phyloP scores from a whole-genome alignment of 495 filamentous ascomycete genomes.

The Parmelia sp. region DNA sequence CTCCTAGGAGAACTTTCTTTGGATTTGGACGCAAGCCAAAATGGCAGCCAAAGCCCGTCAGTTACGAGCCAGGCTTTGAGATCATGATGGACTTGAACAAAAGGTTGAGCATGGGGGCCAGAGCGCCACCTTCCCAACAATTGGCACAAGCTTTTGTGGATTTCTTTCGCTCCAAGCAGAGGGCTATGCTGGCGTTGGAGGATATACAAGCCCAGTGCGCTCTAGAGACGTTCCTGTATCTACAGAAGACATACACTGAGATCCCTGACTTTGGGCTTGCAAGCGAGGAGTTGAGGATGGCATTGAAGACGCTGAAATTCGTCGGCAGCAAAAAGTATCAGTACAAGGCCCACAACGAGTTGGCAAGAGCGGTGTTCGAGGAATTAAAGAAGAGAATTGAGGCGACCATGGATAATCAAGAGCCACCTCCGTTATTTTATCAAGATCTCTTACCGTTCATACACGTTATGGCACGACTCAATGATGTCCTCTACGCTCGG shows the following conservation, averaged over 20 bases:
- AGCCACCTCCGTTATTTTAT: constrained; percentile 26
- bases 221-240: constrained; percentile 51
- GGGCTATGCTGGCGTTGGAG: constrained; percentile 47
- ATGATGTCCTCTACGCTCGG: constrained; percentile 53
- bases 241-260: constrained; percentile 39
- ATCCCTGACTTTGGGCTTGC: constrained; percentile 40
- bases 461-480: constrained; percentile 51
- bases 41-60: constrained; percentile 45
- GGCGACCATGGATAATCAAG: constrained; percentile 31
- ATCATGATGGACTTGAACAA: constrained; percentile 46
- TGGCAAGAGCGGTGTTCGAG: constrained; percentile 52
- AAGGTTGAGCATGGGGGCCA: constrained; percentile 39
- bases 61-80: constrained; percentile 55
- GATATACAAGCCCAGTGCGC: constrained; percentile 53
- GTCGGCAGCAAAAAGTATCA: constrained; percentile 22
- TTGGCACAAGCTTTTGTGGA: constrained; percentile 55
- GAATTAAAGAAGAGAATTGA: constrained; percentile 40
- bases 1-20: constrained; percentile 48
- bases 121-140: constrained; percentile 54
- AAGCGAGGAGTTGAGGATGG: constrained; percentile 45
- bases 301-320: constrained; percentile 34
- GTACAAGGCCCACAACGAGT: constrained; percentile 40
- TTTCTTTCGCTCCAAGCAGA: constrained; percentile 55
- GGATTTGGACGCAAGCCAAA: constrained; percentile 52
- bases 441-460: constrained; percentile 48